phyloP scores from a whole-genome alignment of 768 basidiomycete genomes.

The Tulasnella calospora region DNA sequence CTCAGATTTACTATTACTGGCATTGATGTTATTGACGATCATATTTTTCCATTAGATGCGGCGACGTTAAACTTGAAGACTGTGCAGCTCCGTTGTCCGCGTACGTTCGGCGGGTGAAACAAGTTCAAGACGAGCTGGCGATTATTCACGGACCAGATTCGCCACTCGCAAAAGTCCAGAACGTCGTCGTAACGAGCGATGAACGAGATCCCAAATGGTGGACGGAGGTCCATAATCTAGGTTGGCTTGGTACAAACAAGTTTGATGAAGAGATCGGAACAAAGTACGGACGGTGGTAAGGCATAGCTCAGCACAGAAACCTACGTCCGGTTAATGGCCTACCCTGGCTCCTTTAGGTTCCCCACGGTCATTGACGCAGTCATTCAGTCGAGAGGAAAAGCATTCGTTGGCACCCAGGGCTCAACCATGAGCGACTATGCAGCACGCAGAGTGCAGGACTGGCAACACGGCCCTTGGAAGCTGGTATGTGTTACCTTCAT shows the following conservation, averaged over 20 bases:
- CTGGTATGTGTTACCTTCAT: not conserved
- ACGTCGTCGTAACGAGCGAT: constrained; percentile 28
- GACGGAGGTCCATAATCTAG: constrained; percentile 11
- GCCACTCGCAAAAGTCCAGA: not conserved
- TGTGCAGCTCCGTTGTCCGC: not conserved
- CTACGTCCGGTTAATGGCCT: not conserved
- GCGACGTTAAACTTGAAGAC: constrained; percentile 3
- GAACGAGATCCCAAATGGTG: constrained; percentile 20
- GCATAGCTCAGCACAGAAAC: not conserved
- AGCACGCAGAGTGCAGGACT: constrained; percentile 57
- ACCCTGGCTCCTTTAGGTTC: constrained; percentile 45
- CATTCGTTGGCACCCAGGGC: constrained; percentile 66
- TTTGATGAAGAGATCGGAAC: not conserved
- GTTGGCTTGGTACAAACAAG: constrained; percentile 20
- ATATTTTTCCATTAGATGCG: not conserved
- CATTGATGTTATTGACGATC: not conserved
- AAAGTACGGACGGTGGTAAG: constrained; percentile 6
- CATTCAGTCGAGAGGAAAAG: constrained; percentile 59
- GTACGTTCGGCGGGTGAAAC: not conserved
- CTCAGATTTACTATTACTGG: not conserved
- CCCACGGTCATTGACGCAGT: constrained; percentile 66
- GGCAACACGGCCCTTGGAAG: constrained; percentile 49
- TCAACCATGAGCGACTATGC: constrained; percentile 70
- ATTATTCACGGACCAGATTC: not conserved
- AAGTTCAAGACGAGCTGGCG: constrained; percentile 23